Evolutionary conservation across 805 yeast species (phyloP).

Genomic region (Metschnikowia continentalis): DNA sequence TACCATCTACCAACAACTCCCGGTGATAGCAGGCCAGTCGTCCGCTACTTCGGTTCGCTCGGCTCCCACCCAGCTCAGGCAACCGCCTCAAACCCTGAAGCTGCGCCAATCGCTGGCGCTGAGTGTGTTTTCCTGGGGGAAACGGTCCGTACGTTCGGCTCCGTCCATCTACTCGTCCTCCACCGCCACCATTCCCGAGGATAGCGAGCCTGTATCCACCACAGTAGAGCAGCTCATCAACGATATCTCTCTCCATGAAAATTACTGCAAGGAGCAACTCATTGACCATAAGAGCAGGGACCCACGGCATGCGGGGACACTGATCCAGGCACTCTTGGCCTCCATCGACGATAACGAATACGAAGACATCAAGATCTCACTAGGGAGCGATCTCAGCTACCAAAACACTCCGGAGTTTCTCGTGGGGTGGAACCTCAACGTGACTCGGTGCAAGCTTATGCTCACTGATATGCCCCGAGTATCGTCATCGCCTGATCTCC

Average conservation of each 20-base stretch:
- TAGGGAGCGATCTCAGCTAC: slow-evolving; percentile 38
- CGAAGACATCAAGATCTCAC: slow-evolving; percentile 33
- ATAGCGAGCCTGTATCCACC: slow-evolving; percentile 37
- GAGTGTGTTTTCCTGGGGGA: slow-evolving; percentile 33
- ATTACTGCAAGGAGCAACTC: slow-evolving; percentile 19
- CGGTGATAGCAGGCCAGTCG: slow-evolving; percentile 20
- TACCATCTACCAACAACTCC: slow-evolving; percentile 41
- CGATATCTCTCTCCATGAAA: slow-evolving; percentile 38
- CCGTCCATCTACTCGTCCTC: slow-evolving; percentile 40
- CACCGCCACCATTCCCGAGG: slow-evolving; percentile 45
- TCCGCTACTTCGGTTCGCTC: slow-evolving; percentile 36
- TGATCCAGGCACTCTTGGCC: neutral
- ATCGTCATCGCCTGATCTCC: slow-evolving; percentile 34
- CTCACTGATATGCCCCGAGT: slow-evolving; percentile 37
- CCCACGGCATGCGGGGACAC: neutral
- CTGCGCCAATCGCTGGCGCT: slow-evolving; percentile 35
- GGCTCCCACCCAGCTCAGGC: slow-evolving; percentile 33
- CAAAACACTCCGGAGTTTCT: slow-evolving; percentile 38
- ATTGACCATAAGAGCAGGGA: slow-evolving; percentile 8
- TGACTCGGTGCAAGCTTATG: slow-evolving; percentile 45
- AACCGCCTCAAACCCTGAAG: slow-evolving; percentile 16
- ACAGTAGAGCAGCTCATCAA: slow-evolving; percentile 43
- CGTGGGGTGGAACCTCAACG: slow-evolving; percentile 51
- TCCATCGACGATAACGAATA: slow-evolving; percentile 19
- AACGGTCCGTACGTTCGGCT: slow-evolving; percentile 39